Evolutionary conservation across 2,329 filamentous ascomycete species (phyloP), one percentile per base, ranked within the genome.

Genomic region (Tolypocladium sp.): DNA sequence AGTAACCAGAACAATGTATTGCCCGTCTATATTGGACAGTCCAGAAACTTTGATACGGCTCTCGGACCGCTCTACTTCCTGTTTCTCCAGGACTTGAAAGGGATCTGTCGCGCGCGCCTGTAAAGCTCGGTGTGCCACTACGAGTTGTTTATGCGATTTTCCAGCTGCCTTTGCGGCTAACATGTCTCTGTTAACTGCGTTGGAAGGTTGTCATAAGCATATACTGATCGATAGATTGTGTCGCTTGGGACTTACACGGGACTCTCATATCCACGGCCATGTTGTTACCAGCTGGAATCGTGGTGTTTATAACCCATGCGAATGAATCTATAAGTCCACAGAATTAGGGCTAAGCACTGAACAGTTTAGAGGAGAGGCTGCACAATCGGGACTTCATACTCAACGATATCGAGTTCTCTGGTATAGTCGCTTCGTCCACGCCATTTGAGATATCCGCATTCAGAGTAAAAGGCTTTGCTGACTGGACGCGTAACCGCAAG

Each of bases 401-500:
- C 15, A 58, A 35, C 8, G 56, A 13, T 17, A 58, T 41, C 4
- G 44, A 41, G 46, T 58, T 27, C 15, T 53, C 35, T 20, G 56
- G 56, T n/a, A 58, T n/a, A 4, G 46, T 27, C 4, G 46, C 46
- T n/a, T 52, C 20, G 20, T 58, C 56, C 10, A 58, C 27, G 15
- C 56, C 56, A 41, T 52, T 55, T 41, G 13, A 9, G 10, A 56
- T 44, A 51, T 61, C 58, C 8, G 42, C 56, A 44, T 61, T 61
- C 22, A 61, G 30, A 4, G 41, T n/a, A 30, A 60, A 57, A 4
- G 52, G 20, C 13, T 41, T 38, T 12, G 42, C 9, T 35, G 60
- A 56, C 20, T n/a, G 20, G 25, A 58, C 25, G 33, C 22, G 59
- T 46, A 70, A 62, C 13, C 67, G 55, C 44, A 71, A 57, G 1